phyloP scores from a whole-genome alignment of 1,284 basidiomycete species.

The Waitea zeae region DNA sequence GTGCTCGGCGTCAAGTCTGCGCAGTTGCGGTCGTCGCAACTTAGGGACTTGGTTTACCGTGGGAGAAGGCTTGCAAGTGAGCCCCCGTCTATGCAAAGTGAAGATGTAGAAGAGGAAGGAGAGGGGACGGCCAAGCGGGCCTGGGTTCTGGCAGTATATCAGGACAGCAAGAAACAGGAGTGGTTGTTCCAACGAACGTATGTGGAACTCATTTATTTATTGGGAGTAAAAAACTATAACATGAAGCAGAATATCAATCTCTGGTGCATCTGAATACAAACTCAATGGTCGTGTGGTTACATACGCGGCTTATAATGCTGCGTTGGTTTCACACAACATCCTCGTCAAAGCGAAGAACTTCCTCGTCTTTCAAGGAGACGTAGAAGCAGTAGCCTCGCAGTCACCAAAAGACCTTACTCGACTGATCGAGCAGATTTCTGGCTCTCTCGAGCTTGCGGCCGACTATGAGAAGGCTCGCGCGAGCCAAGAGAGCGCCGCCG shows the following conservation, averaged over 20 bases:
- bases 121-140: slow-evolving; percentile 82
- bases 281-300: slow-evolving; percentile 67
- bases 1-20: slow-evolving; percentile 92
- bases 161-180: slow-evolving; percentile 63
- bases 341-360: slow-evolving; percentile 99
- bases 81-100: slow-evolving; percentile 29
- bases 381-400: slow-evolving; percentile 94
- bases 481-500: slow-evolving; percentile 79
- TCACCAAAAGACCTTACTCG: slow-evolving; percentile 80
- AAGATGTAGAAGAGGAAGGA: slow-evolving; percentile 40
- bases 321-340: slow-evolving; percentile 81
- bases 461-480: slow-evolving; percentile 87
- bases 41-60: slow-evolving; percentile 92
- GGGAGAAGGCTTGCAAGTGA: slow-evolving; percentile 58
- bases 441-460: slow-evolving; percentile 74
- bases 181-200: slow-evolving; percentile 87
- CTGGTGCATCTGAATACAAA: slow-evolving; percentile 79
- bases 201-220: slow-evolving; percentile 26
- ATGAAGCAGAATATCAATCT: slow-evolving; percentile 78
- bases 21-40: slow-evolving; percentile 83
- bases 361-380: slow-evolving; percentile 98
- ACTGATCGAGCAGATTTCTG: slow-evolving; percentile 92
- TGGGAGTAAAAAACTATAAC: slow-evolving; percentile 23
- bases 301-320: slow-evolving; percentile 73
- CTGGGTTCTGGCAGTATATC: slow-evolving; percentile 87